Percentiles rank a stretch among this genome's conserved stretches.
phyloP scores from a whole-genome alignment of 768 basidiomycete genomes.

The Porphyrellus cyaneotinctus region DNA sequence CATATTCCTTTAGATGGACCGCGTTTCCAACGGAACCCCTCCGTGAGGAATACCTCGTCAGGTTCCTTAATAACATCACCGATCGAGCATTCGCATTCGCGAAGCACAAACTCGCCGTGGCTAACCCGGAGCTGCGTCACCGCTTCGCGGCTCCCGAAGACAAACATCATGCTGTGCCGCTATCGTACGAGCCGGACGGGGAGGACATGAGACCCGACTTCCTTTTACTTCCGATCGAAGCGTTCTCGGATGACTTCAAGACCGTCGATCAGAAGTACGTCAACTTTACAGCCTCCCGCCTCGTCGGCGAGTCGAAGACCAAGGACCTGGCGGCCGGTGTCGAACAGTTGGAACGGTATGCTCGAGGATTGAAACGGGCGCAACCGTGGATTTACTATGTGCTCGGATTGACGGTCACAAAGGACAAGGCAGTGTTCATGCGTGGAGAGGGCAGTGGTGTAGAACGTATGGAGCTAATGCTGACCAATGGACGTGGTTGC shows the following conservation, averaged over 20 bases:
- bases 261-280: background rate
- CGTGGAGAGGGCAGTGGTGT: no score
- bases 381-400: conserved; percentile 12
- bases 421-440: no score
- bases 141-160: conserved; percentile 3
- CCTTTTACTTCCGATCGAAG: conserved; percentile 11
- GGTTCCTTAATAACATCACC: conserved; percentile 5
- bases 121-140: background rate
- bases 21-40: conserved; percentile 4
- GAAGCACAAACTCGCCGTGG: background rate
- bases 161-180: conserved; percentile 1
- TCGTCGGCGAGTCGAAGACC: conserved; percentile 10
- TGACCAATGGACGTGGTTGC: no score
- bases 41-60: conserved; percentile 1
- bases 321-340: background rate
- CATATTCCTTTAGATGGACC: no score
- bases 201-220: conserved; percentile 12
- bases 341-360: conserved; percentile 6
- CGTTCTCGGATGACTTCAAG: conserved; percentile 1
- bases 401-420: conserved; percentile 1
- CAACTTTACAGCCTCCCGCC: background rate
- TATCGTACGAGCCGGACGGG: conserved; percentile 7
- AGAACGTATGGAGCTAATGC: conserved; percentile 3
- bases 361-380: conserved; percentile 1
- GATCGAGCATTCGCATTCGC: conserved; percentile 4